These are phyloP conservation scores for Cordyceps cateniannulata DNA, from an alignment of 2,329 filamentous ascomycete species.

Conservation along the genomic window DNA sequence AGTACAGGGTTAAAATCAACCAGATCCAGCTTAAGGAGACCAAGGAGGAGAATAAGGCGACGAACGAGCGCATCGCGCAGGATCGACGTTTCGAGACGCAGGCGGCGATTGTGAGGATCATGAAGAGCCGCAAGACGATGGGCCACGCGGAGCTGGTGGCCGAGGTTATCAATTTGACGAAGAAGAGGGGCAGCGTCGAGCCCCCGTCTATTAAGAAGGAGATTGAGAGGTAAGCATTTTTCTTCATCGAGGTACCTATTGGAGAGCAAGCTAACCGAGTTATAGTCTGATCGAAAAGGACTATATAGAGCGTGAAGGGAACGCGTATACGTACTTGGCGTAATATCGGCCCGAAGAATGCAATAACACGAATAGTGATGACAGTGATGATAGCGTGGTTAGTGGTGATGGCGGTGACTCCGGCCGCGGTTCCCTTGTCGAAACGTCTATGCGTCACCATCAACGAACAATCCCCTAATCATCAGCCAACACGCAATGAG, in stretches of 20 bases:
- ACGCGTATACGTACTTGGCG: neutral
- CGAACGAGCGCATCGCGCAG: constrained; percentile 80
- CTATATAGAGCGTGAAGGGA: neutral
- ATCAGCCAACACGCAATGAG: too few relatives aligned
- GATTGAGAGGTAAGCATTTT: constrained; percentile 72
- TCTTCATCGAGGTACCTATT: neutral
- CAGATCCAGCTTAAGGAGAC: constrained; percentile 97
- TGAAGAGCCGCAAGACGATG: constrained; percentile 90
- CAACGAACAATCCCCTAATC: too few relatives aligned
- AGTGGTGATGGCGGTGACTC: too few relatives aligned
- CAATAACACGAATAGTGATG: neutral
- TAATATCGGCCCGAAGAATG: neutral
- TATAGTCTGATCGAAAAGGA: neutral
- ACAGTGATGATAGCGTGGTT: too few relatives aligned
- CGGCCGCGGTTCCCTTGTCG: too few relatives aligned
- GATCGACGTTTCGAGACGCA: constrained; percentile 96
- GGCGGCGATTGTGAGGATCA: constrained; percentile 91
- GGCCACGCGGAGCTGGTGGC: constrained; percentile 80
- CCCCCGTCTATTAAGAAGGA: constrained; percentile 89
- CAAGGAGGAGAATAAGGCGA: constrained; percentile 88
- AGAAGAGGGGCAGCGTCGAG: constrained; percentile 78
- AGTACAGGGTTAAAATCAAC: constrained; percentile 95
- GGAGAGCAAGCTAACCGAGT: neutral
- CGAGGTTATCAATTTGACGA: constrained; percentile 88
- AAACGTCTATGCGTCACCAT: too few relatives aligned